These are phyloP conservation scores for Solanum pennellii DNA, from an alignment of 257 asterid genomes.

Conservation along the genomic window DNA sequence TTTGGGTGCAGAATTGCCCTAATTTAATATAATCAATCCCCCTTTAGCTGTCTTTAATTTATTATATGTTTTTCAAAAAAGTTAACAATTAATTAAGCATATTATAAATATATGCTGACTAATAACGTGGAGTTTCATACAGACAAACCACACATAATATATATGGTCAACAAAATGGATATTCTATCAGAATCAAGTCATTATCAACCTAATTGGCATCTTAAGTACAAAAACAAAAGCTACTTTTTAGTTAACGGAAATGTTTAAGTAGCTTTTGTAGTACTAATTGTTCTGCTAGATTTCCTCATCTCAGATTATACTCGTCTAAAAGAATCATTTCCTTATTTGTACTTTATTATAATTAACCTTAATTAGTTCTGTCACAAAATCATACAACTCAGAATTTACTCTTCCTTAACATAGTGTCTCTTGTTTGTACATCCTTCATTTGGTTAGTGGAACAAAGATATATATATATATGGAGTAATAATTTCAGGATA, in stretches of 20 bases:
- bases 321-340: neutral
- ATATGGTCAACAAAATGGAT: neutral
- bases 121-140: neutral
- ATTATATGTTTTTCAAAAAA: neutral
- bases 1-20: neutral
- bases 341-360: neutral
- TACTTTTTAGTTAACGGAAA: neutral
- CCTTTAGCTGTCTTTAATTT: no score
- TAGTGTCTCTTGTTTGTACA: neutral
- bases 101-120: neutral
- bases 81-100: neutral
- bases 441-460: neutral
- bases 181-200: neutral
- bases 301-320: neutral
- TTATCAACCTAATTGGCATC: neutral
- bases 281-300: neutral
- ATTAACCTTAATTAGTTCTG: neutral
- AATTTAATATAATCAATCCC: neutral
- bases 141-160: neutral
- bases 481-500: neutral
- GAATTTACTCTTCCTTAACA: neutral
- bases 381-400: neutral
- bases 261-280: neutral
- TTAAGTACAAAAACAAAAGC: neutral
- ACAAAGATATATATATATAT: neutral